Conservation (phyloP, 306 rosid species). For the Fragaria ananassa region DNA sequence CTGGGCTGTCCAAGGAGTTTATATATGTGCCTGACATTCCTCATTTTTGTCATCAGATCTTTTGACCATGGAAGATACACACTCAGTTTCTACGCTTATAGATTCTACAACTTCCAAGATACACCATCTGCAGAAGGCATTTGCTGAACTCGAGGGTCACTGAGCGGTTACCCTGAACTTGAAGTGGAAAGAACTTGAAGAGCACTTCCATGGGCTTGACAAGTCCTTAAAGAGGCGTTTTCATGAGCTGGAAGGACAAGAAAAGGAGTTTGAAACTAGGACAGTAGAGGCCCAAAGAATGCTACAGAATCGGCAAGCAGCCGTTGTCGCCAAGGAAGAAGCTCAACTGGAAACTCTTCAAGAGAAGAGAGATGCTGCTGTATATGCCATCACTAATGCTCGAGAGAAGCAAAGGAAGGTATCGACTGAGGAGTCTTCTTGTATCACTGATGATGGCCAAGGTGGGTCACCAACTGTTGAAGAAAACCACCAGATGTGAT, state of each 20-base stretch:
- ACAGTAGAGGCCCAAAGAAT: slow-evolving; percentile 60
- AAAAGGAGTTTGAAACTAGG: slow-evolving; percentile 74
- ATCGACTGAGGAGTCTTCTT: slow-evolving; percentile 41
- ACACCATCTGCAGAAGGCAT: slow-evolving; percentile 94
- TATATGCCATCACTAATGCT: slow-evolving; percentile 59
- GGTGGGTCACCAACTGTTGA: slow-evolving; percentile 36
- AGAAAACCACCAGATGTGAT: slow-evolving; percentile 56
- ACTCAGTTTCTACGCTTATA: slow-evolving; percentile 68
- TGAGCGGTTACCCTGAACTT: slow-evolving; percentile 79
- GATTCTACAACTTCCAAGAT: slow-evolving; percentile 87
- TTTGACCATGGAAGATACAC: slow-evolving; percentile 68
- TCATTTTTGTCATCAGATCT: slow-evolving; percentile 41
- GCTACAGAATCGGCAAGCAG: slow-evolving; percentile 72
- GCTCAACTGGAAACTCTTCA: slow-evolving; percentile 71
- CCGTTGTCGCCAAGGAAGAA: slow-evolving; percentile 73
- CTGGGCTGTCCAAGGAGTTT: not conserved
- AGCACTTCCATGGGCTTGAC: slow-evolving; percentile 93
- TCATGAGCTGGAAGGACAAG: slow-evolving; percentile 92
- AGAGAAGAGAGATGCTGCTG: slow-evolving; percentile 83
- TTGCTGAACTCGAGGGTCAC: slow-evolving; percentile 98
- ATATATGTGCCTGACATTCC: not conserved
- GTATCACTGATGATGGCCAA: slow-evolving; percentile 40
- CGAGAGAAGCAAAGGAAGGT: slow-evolving; percentile 78
- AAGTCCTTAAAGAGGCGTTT: slow-evolving; percentile 98
- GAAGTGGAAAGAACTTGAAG: slow-evolving; percentile 99